A percentile compares a stretch with the other conserved stretches of the same genome.
Evolutionary conservation across 2,329 filamentous ascomycete species (phyloP).

Genomic region (Monilinia laxa): DNA sequence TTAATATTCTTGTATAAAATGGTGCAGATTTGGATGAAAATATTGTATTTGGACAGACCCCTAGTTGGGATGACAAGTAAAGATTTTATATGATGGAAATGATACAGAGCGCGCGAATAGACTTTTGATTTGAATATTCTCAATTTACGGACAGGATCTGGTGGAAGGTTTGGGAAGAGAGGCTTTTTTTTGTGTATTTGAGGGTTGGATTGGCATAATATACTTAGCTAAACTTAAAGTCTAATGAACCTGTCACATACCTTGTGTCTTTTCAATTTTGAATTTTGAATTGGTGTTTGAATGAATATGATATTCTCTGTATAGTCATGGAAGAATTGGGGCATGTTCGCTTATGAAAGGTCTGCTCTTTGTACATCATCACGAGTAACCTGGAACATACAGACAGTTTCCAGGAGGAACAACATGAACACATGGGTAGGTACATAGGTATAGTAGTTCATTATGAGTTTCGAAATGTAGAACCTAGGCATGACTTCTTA

Average conservation of each 20-base stretch:
- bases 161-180: neutral
- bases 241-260: conserved; percentile 17
- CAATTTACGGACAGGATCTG: conserved; percentile 6
- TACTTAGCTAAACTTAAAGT: conserved; percentile 18
- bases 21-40: conserved; percentile 12
- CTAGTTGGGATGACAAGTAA: conserved; percentile 13
- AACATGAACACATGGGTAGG: neutral
- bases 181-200: conserved; percentile 12
- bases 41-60: conserved; percentile 21
- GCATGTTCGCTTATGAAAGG: neutral
- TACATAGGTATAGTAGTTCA: neutral
- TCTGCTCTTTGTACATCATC: neutral
- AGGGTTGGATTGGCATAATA: conserved; percentile 14
- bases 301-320: neutral
- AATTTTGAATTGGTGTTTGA: neutral
- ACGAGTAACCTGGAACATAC: neutral
- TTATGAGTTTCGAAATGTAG: neutral
- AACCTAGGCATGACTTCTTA: neutral
- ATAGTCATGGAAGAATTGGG: neutral
- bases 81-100: conserved; percentile 17
- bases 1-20: conserved; percentile 20
- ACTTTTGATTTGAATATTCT: conserved; percentile 15
- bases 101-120: conserved; percentile 17
- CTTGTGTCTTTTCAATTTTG: neutral
- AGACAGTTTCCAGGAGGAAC: neutral